A percentile compares a stretch with the other conserved stretches of the same genome.
phyloP scores from a whole-genome alignment of 1,139 yeast genomes.

The Protomyces inundatus region DNA sequence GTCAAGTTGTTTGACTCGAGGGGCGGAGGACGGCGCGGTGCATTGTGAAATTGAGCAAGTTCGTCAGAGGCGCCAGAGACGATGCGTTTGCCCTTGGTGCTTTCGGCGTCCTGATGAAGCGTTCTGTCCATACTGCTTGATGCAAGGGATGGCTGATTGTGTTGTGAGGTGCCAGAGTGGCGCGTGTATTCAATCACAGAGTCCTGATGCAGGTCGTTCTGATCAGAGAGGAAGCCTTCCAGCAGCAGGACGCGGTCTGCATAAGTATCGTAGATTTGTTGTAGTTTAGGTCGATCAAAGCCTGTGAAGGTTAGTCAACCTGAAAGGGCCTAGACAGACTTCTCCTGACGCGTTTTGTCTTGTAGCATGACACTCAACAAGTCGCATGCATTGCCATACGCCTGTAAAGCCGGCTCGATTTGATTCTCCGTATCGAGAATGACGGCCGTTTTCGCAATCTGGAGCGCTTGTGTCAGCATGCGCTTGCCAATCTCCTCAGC shows the following conservation, averaged over 20 bases:
- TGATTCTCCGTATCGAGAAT: conserved; percentile 5
- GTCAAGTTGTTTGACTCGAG: too few relatives aligned
- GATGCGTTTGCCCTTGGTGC: too few relatives aligned
- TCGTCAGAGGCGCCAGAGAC: too few relatives aligned
- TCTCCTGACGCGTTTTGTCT: background rate
- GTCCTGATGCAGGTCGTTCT: too few relatives aligned
- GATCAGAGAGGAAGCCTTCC: background rate
- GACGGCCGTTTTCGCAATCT: conserved; percentile 18
- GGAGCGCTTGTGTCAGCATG: conserved; percentile 9
- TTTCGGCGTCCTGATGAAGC: too few relatives aligned
- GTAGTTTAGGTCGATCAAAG: conserved; percentile 6
- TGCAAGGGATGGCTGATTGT: too few relatives aligned
- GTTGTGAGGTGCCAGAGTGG: too few relatives aligned
- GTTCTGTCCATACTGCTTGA: too few relatives aligned
- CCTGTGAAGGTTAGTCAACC: background rate
- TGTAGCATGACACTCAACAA: conserved; percentile 1
- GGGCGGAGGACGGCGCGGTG: too few relatives aligned
- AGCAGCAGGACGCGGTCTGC: conserved; percentile 11
- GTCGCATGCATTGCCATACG: conserved; percentile 10
- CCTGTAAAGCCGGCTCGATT: conserved; percentile 3
- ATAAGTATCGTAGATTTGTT: conserved; percentile 14
- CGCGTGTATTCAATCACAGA: too few relatives aligned
- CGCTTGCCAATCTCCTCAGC: background rate
- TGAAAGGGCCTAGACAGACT: background rate
- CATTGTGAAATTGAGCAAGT: too few relatives aligned